These are phyloP conservation scores for Coccinonectria pachysandricola DNA, from an alignment of 2,329 filamentous ascomycete genomes.

Conservation along the genomic window DNA sequence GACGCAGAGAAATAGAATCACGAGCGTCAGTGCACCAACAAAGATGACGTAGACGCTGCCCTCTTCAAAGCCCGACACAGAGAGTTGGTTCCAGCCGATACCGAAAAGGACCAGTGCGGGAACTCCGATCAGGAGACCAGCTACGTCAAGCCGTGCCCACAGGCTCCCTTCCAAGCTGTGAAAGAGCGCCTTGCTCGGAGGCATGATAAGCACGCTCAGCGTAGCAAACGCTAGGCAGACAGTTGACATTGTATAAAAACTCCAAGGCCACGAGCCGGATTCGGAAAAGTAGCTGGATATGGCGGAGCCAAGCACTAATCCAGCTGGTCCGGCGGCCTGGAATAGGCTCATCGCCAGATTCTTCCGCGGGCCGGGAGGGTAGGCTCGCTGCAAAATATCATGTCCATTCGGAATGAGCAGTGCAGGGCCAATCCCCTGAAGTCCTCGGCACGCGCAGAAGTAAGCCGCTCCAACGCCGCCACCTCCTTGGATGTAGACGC, in stretches of 20 bases:
- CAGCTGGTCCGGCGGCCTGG: constrained; percentile 13
- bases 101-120: constrained; percentile 12
- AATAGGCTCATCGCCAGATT: constrained; percentile 14
- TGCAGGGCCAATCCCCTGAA: constrained; percentile 17
- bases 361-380: constrained; percentile 16
- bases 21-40: constrained; percentile 6
- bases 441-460: constrained; percentile 15
- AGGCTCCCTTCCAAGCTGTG: constrained; percentile 15
- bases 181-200: constrained; percentile 10
- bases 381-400: constrained; percentile 13
- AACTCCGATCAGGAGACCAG: constrained; percentile 7
- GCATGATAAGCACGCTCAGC: constrained; percentile 14
- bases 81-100: constrained; percentile 16
- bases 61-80: constrained; percentile 10
- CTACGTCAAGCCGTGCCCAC: constrained; percentile 14
- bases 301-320: constrained; percentile 15
- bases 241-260: constrained; percentile 12
- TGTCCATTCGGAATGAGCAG: constrained; percentile 15
- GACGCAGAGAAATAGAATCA: constrained; percentile 8
- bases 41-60: constrained; percentile 12
- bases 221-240: constrained; percentile 13
- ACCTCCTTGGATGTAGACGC: constrained; percentile 8
- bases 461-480: constrained; percentile 7
- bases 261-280: constrained; percentile 17
- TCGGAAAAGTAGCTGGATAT: constrained; percentile 15